Evolutionary conservation across 1,284 basidiomycete genomes (phyloP).

Genomic region (Ganoderma meredithae): DNA sequence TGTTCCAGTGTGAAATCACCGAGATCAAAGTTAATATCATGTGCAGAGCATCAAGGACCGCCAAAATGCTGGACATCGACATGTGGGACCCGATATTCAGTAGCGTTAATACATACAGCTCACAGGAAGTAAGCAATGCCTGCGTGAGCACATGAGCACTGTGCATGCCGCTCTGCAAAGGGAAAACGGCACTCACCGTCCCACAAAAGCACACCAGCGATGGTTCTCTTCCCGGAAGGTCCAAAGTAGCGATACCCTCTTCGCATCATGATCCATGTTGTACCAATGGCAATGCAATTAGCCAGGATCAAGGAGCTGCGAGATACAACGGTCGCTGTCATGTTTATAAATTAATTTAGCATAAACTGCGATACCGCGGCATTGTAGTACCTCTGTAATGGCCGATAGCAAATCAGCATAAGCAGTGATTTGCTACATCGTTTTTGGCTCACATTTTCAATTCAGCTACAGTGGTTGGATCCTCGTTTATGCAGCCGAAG

Average conservation of each 20-base stretch:
- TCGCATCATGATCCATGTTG: background rate
- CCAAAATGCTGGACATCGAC: background rate
- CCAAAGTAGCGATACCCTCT: background rate
- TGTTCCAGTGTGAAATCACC: background rate
- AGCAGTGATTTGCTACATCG: background rate
- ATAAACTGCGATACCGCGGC: too few species aligned
- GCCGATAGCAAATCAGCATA: too few species aligned
- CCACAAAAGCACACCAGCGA: background rate
- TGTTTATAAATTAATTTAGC: background rate
- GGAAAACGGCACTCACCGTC: background rate
- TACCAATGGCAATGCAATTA: background rate
- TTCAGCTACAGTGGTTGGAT: background rate
- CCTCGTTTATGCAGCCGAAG: background rate
- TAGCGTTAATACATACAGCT: background rate
- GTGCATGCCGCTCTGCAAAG: background rate
- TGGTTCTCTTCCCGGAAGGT: background rate
- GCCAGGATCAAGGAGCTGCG: background rate
- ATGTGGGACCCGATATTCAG: background rate
- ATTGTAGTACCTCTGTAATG: too few species aligned
- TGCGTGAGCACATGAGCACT: background rate
- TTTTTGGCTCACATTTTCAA: background rate
- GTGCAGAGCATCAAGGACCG: background rate
- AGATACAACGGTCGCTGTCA: background rate
- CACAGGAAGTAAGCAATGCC: conserved; percentile 7
- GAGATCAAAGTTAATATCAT: background rate